Conservation (phyloP, 495 filamentous ascomycete genomes). For the Glarea lozoyensis region DNA sequence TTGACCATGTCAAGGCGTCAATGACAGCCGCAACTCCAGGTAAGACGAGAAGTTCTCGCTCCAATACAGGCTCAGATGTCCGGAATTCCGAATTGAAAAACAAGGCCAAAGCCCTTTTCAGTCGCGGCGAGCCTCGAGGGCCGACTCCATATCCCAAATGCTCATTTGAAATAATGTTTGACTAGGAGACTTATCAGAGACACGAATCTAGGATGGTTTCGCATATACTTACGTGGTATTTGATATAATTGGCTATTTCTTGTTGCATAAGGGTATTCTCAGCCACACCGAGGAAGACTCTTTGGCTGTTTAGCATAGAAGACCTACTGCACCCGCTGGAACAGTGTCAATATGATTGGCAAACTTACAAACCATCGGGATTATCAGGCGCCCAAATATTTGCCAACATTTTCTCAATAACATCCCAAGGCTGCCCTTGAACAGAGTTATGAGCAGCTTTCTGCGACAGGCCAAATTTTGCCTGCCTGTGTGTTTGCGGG, state of each 20-base stretch:
- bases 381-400: too few species aligned
- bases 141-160: slow-evolving; percentile 4
- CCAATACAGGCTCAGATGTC: not conserved
- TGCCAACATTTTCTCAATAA: too few species aligned
- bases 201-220: not conserved
- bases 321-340: too few species aligned
- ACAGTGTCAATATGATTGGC: too few species aligned
- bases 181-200: not conserved
- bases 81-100: slow-evolving; percentile 4
- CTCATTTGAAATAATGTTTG: not conserved
- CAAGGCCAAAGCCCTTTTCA: not conserved
- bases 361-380: too few species aligned
- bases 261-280: not conserved
- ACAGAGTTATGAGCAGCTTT: too few species aligned
- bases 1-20: slow-evolving; percentile 6
- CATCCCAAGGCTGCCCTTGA: too few species aligned
- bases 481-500: too few species aligned
- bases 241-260: not conserved
- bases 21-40: slow-evolving; percentile 3
- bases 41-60: not conserved
- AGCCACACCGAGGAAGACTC: slow-evolving; percentile 6
- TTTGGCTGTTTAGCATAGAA: too few species aligned
- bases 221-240: not conserved
- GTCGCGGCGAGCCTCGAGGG: not conserved
- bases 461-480: too few species aligned